Percentiles rank a stretch among this genome's conserved stretches.
phyloP scores from a whole-genome alignment of 495 filamentous ascomycete genomes.

The Daldinia grandis region DNA sequence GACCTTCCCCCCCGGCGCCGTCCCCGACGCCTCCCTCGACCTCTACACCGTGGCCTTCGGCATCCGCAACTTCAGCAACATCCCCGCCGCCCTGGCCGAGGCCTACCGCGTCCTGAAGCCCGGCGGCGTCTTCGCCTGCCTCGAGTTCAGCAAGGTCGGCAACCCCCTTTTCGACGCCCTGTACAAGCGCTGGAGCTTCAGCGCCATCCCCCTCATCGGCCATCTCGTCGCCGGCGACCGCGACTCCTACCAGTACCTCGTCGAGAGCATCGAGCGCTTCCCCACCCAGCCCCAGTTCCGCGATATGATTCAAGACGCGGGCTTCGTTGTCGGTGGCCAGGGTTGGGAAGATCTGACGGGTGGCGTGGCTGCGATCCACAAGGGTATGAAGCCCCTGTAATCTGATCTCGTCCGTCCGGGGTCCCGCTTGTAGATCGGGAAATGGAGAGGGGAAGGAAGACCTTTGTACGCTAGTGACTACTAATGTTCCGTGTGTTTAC shows the following conservation, averaged over 20 bases:
- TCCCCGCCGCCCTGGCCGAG: slow-evolving; percentile 78
- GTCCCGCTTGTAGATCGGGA: too few relatives aligned
- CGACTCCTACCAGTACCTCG: slow-evolving; percentile 97
- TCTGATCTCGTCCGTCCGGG: neutral
- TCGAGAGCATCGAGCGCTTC: slow-evolving; percentile 96
- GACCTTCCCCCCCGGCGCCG: slow-evolving; percentile 61
- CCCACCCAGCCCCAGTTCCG: slow-evolving; percentile 84
- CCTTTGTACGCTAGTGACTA: slow-evolving; percentile 13
- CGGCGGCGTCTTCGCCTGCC: slow-evolving; percentile 94
- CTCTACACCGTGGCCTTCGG: slow-evolving; percentile 98
- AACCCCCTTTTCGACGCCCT: slow-evolving; percentile 78
- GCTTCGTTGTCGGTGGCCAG: slow-evolving; percentile 82
- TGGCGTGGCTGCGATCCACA: slow-evolving; percentile 94
- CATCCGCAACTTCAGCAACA: slow-evolving; percentile 94
- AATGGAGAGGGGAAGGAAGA: neutral
- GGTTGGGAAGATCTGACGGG: slow-evolving; percentile 89
- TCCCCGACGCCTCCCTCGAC: slow-evolving; percentile 74
- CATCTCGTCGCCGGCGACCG: slow-evolving; percentile 94
- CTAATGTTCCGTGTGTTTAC: neutral
- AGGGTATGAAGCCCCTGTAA: slow-evolving; percentile 85
- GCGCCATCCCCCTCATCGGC: slow-evolving; percentile 91
- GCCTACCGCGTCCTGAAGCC: slow-evolving; percentile 90
- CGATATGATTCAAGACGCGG: slow-evolving; percentile 87
- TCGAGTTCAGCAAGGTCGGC: slow-evolving; percentile 90
- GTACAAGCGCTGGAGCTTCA: slow-evolving; percentile 96